Evolutionary conservation across 768 basidiomycete species (phyloP).

Genomic region (Sporobolomyces roseus): DNA sequence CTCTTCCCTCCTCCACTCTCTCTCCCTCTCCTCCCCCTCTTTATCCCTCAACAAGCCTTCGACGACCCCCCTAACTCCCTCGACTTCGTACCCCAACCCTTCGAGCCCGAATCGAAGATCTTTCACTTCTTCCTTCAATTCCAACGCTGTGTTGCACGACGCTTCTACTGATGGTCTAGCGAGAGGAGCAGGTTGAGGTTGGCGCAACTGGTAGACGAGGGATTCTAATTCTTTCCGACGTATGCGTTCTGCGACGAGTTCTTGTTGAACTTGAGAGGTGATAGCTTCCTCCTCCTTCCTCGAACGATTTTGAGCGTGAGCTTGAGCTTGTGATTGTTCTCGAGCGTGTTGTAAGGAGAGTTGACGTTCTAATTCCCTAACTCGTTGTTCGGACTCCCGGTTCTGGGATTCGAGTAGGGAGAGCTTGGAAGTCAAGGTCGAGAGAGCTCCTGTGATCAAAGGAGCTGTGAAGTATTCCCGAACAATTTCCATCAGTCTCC

Average conservation of each 20-base stretch:
- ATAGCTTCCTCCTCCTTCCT: background rate
- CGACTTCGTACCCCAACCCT: slow-evolving; percentile 75
- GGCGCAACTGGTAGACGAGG: too few relatives aligned
- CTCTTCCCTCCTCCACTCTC: slow-evolving; percentile 43
- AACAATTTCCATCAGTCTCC: background rate
- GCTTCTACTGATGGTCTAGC: too few relatives aligned
- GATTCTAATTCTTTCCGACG: too few relatives aligned
- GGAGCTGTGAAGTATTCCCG: slow-evolving; percentile 21
- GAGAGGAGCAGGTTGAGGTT: too few relatives aligned
- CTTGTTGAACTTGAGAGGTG: too few relatives aligned
- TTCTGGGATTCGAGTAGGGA: slow-evolving; percentile 40
- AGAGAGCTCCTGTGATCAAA: slow-evolving; percentile 26
- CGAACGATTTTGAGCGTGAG: too few relatives aligned
- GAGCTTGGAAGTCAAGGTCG: slow-evolving; percentile 21
- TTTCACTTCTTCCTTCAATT: slow-evolving; percentile 58
- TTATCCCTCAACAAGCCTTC: slow-evolving; percentile 63
- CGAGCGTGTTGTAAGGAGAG: background rate
- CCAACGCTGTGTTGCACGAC: slow-evolving; percentile 1
- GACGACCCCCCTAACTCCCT: slow-evolving; percentile 81
- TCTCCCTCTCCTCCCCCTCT: slow-evolving; percentile 47
- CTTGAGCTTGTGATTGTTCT: background rate
- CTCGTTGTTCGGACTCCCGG: slow-evolving; percentile 6
- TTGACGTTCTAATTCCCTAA: slow-evolving; percentile 18
- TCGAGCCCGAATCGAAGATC: slow-evolving; percentile 72
- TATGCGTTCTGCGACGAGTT: too few relatives aligned